These are phyloP conservation scores for Collybiopsis luxurians DNA, from an alignment of 768 basidiomycete genomes.

Conservation along the genomic window DNA sequence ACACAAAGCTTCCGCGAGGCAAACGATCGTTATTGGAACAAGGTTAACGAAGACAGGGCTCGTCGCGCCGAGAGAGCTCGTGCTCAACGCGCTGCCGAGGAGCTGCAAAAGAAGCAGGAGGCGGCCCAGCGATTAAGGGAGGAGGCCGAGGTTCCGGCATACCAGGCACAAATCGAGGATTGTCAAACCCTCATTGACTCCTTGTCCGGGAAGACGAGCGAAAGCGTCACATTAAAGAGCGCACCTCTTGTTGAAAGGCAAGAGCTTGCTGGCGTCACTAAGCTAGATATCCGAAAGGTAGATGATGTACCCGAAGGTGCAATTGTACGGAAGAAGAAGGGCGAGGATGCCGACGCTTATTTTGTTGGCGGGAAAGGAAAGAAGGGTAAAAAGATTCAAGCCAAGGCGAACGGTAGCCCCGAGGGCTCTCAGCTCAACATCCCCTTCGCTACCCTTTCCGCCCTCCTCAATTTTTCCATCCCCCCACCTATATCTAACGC, in stretches of 20 bases:
- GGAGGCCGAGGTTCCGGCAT: constrained; percentile 88
- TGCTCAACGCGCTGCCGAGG: constrained; percentile 73
- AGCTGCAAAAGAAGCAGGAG: constrained; percentile 77
- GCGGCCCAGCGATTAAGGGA: constrained; percentile 79
- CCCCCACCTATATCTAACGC: constrained; percentile 75
- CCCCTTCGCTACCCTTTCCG: constrained; percentile 82
- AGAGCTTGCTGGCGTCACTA: constrained; percentile 64
- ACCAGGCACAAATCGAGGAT: constrained; percentile 91
- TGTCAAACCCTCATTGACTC: constrained; percentile 90
- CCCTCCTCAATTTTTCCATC: constrained; percentile 85
- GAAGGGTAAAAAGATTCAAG: constrained; percentile 55
- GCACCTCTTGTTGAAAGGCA: constrained; percentile 30
- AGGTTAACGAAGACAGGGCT: constrained; percentile 86
- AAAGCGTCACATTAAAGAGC: constrained; percentile 41
- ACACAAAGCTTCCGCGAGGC: constrained; percentile 71
- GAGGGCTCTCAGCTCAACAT: constrained; percentile 57
- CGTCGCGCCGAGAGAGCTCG: constrained; percentile 76
- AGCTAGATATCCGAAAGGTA: constrained; percentile 84
- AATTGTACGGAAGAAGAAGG: constrained; percentile 89
- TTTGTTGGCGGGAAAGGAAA: constrained; percentile 74
- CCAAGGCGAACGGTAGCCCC: constrained; percentile 37
- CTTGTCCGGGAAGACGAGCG: constrained; percentile 66
- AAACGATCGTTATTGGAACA: constrained; percentile 78
- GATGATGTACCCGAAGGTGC: constrained; percentile 62
- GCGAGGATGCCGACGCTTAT: constrained; percentile 77